Evolutionary conservation across 1,284 basidiomycete genomes (phyloP).

Genomic region (Heterobasidion parviporum): DNA sequence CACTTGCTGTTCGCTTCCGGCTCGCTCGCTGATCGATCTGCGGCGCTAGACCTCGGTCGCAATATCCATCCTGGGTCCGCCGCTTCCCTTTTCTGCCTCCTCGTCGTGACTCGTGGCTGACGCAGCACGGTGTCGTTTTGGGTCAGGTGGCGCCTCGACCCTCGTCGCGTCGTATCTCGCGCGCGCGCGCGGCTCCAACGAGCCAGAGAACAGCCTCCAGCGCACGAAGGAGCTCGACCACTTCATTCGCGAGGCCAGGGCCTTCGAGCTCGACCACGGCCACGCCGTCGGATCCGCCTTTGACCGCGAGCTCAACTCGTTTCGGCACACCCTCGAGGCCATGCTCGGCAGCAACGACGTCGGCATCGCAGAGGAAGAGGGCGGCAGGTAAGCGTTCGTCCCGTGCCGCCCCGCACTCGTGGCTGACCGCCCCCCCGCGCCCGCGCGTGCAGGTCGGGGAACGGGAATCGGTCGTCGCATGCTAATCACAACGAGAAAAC

Average conservation of each 20-base stretch:
- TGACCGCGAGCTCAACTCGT: conserved; percentile 18
- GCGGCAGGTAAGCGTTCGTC: not conserved
- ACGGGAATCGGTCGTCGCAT: no score
- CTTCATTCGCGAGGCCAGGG: conserved; percentile 50
- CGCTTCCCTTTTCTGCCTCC: no score
- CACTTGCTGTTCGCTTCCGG: no score
- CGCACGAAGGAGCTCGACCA: conserved; percentile 52
- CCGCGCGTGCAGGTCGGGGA: no score
- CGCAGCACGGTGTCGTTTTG: not conserved
- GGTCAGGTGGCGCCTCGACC: conserved; percentile 44
- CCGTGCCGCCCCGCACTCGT: no score
- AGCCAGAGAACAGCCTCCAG: conserved; percentile 50
- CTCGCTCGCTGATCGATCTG: no score
- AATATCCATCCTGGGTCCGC: conserved; percentile 11
- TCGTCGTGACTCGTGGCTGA: no score
- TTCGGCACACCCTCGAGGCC: conserved; percentile 23
- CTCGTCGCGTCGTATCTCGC: conserved; percentile 64
- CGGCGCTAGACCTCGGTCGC: conserved; percentile 6
- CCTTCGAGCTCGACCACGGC: conserved; percentile 51
- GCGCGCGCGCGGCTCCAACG: conserved; percentile 53
- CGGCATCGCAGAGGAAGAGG: conserved; percentile 10
- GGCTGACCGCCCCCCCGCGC: no score
- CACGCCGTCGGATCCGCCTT: conserved; percentile 22
- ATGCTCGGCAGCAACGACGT: conserved; percentile 18
- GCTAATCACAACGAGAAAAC: no score